A percentile compares a stretch with the other conserved stretches of the same genome.
Evolutionary conservation across 441 rosid species (phyloP).

Genomic region (Gossypium schwendimanii): DNA sequence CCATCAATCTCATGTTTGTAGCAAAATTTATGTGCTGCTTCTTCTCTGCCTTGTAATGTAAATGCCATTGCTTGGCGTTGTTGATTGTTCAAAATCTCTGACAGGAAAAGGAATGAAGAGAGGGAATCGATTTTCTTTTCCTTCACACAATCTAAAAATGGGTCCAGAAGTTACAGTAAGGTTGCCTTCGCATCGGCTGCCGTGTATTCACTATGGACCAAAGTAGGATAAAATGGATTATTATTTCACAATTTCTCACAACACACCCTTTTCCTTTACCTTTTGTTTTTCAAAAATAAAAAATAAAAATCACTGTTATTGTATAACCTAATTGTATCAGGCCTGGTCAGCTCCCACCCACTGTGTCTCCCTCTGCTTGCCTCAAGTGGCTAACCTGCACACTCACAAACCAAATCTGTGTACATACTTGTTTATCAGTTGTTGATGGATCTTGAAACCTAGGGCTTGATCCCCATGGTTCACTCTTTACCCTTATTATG

Average conservation of each 20-base stretch:
- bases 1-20: not conserved
- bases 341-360: too few species aligned
- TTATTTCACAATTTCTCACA: not conserved
- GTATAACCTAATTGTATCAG: not conserved
- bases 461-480: not conserved
- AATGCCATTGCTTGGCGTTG: not conserved
- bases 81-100: conserved; percentile 14
- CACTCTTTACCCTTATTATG: not conserved
- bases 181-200: conserved; percentile 15
- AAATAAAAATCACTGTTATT: not conserved
- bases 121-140: conserved; percentile 5
- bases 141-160: conserved; percentile 9
- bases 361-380: too few species aligned
- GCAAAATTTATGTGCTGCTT: not conserved
- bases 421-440: not conserved
- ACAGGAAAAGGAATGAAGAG: conserved; percentile 13
- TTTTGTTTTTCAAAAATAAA: too few species aligned
- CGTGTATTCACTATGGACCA: conserved; percentile 5
- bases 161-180: conserved; percentile 7
- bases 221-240: not conserved
- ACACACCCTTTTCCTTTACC: not conserved
- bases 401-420: not conserved
- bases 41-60: not conserved
- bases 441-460: not conserved
- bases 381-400: not conserved